Evolutionary conservation across 83 land plant species (phyloP), one percentile per base, ranked within the genome.

Genomic region (Thuja plicata): DNA sequence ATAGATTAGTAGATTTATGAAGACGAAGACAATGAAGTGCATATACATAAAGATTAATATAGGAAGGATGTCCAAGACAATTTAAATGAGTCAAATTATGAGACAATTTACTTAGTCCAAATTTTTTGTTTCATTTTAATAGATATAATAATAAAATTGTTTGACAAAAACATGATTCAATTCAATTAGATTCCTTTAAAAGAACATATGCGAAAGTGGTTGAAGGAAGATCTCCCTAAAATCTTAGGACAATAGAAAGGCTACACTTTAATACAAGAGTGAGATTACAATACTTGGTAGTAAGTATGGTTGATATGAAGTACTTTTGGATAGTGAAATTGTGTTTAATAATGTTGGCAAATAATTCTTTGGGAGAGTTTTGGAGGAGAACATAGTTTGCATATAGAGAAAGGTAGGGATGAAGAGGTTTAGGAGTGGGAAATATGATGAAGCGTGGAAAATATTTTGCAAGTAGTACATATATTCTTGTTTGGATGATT

Each of bases 211-310:
- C 90, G 9, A 85, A 38, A 35, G 50, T 97, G 5, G 2, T 92
- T 93, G 17, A 94, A 90, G 89, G 92, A 93, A 3, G 98, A 97
- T 86, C 92, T 97, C 80, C 84, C 96, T 34, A 93, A 76, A 97
- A 98, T 2, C 88, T 85, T 6, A 89, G 94, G 21, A 94, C 96
- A 5, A 79, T 96, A 82, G 99, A 95, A 40, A 98, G 97, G 8
- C 94, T 97, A 21, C 92, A 96, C 9, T 91, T 95, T 34, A 96
- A 97, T 91, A 94, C 96, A 24, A 80, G 99, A 5, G 97, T 97
- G 1, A 98, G 98, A 16, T 90, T 96, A 21, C 98, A 96, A 90
- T 97, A 96, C 87, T 11, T 97, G 50, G 96, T 94, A 34, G 99
- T 96, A 7, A 34, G 99, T 96, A 7, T 96, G 97, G 94, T 80